These are phyloP conservation scores for Venturia carpophila DNA, from an alignment of 2,329 filamentous ascomycete species.

Conservation along the genomic window DNA sequence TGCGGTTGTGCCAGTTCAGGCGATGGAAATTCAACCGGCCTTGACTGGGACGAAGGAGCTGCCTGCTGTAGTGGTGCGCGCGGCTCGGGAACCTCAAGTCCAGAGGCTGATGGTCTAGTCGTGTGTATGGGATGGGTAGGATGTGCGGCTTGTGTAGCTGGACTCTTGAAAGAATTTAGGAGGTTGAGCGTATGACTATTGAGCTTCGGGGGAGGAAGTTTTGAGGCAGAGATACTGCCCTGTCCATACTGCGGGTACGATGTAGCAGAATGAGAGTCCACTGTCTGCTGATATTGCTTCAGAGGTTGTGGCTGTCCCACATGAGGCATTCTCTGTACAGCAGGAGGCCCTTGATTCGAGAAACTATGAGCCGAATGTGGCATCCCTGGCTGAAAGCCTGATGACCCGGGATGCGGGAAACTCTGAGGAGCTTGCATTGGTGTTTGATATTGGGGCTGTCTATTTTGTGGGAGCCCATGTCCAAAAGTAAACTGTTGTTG, in stretches of 20 bases:
- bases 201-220: constrained; percentile 50
- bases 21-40: constrained; percentile 2
- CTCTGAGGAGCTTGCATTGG: constrained; percentile 19
- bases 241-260: constrained; percentile 20
- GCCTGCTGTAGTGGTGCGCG: not conserved
- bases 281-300: constrained; percentile 40
- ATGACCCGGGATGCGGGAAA: constrained; percentile 11
- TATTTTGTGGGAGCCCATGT: not conserved
- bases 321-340: not conserved
- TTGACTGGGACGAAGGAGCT: constrained; percentile 14
- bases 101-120: constrained; percentile 5
- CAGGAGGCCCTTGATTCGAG: not conserved
- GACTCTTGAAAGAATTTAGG: constrained; percentile 49
- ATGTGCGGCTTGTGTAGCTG: constrained; percentile 16
- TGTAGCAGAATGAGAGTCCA: constrained; percentile 35
- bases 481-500: constrained; percentile 20
- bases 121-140: not conserved
- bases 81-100: not conserved
- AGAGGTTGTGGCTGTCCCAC: constrained; percentile 24
- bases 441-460: constrained; percentile 21
- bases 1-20: constrained; percentile 13
- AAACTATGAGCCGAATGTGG: constrained; percentile 19
- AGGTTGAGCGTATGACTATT: constrained; percentile 51
- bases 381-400: constrained; percentile 10
- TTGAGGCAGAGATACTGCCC: constrained; percentile 40